Base-by-base conservation (phyloP, 2,329 filamentous ascomycete genomes). In the Exophiala bonariae region DNA sequence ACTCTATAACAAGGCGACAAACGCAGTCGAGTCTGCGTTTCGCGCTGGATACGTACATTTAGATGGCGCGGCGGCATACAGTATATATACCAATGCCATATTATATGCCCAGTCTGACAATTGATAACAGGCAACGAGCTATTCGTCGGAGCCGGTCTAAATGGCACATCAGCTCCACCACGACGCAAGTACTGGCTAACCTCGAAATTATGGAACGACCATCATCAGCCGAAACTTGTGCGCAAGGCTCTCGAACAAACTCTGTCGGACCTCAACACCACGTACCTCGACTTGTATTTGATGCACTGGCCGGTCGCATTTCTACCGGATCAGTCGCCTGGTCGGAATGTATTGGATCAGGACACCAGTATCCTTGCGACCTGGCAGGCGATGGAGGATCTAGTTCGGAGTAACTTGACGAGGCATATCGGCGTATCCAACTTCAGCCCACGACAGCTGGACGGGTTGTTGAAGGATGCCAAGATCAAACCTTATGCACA, bases 131-230 rank as follows among this genome's bases (percentile, higher is more conserved):
- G 81, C 64, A 93, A 92, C 69, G 87, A 87, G 66, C 70, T 71
- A 44, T 83, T 84, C 61, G 82, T 87, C 23, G 83, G 84, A 50
- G 67, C 73, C 41, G 83, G 81, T 39, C 83, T 87, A 63, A 73
- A 72, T 56, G 76, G 77, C 30, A 78, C 79, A 2, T 79, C 79
- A 16, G 76, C 86, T 1, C 77, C 82, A 10, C 35, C 54, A 8
- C 78, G 84, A n/a, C 70, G 77, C 44, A 70, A 85, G 58, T 80
- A 87, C 63, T 88, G 80, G 77, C 68, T 87, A 44, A 92, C 88
- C 38, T 89, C 86, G 59, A 95, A 93, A 77, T 80, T 92, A 41
- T 82, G 88, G 76, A 90, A 91, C 77, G 78, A 83, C 36, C 86
- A 83, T 77, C 86, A 91, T 72, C 52, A 52, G 1, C 63, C 64